Percentiles rank a stretch among this genome's conserved stretches.
Evolutionary conservation across 495 filamentous ascomycete species (phyloP).

Genomic region (Penicillium fimorum): DNA sequence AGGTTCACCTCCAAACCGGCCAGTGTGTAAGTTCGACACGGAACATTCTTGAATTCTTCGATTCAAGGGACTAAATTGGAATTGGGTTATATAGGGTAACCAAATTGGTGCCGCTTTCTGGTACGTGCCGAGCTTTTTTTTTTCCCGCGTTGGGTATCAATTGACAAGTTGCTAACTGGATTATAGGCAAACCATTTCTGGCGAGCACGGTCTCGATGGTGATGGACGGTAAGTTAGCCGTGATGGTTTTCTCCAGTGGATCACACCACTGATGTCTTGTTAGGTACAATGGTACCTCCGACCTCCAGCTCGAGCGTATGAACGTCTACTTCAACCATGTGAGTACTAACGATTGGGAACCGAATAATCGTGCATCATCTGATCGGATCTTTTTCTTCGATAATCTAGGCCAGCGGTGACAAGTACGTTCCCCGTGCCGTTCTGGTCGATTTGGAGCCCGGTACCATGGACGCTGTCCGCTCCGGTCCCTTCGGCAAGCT

Average conservation of each 20-base stretch:
- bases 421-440: constrained; percentile 99
- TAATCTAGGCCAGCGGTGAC: constrained; percentile 77
- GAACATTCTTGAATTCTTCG: constrained; percentile 13
- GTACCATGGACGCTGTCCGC: constrained; percentile 99
- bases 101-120: constrained; percentile 99
- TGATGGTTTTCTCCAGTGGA: constrained; percentile 19
- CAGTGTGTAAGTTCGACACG: constrained; percentile 74
- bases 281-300: constrained; percentile 95
- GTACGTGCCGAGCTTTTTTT: constrained; percentile 45
- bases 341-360: constrained; percentile 23
- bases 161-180: constrained; percentile 36
- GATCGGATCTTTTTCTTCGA: constrained; percentile 16
- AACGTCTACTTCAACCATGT: constrained; percentile 99
- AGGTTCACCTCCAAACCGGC: constrained; percentile 99
- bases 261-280: constrained; percentile 30
- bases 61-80: constrained; percentile 29
- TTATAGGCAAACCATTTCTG: constrained; percentile 88
- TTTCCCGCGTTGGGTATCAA: constrained; percentile 10
- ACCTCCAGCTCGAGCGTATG: constrained; percentile 99
- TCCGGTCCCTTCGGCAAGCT: constrained; percentile 98
- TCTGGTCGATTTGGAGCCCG: constrained; percentile 97
- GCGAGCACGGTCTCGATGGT: constrained; percentile 98
- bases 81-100: constrained; percentile 72
- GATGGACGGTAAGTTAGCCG: constrained; percentile 73
- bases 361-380: background rate